Evolutionary conservation across 139 green algal genomes (phyloP).

Genomic region (Chlorella sp.): DNA sequence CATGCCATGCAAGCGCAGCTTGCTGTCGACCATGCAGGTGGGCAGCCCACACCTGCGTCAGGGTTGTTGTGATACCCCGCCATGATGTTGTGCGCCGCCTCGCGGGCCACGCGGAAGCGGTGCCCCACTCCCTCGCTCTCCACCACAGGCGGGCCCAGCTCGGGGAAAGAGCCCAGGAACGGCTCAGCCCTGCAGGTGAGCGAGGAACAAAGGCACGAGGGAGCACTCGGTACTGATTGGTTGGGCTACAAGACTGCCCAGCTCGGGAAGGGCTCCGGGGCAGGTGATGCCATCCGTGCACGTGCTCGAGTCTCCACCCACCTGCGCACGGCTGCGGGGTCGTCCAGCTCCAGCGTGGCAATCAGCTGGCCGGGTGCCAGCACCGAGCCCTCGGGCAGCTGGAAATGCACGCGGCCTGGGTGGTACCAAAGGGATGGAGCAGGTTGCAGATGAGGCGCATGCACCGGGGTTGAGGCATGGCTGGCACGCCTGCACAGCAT

Average conservation of each 20-base stretch:
- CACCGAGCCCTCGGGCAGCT: slow-evolving; percentile 79
- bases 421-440: not conserved
- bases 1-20: too few relatives aligned
- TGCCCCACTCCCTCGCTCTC: slow-evolving; percentile 59
- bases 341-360: slow-evolving; percentile 81
- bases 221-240: too few relatives aligned
- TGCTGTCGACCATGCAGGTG: too few relatives aligned
- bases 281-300: too few relatives aligned
- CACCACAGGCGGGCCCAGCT: slow-evolving; percentile 80
- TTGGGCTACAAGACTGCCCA: too few relatives aligned
- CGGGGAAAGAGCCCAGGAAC: slow-evolving; percentile 74
- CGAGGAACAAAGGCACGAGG: too few relatives aligned
- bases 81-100: slow-evolving; percentile 72
- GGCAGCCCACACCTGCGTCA: slow-evolving; percentile 61
- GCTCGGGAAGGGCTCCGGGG: too few relatives aligned
- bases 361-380: slow-evolving; percentile 86
- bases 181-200: slow-evolving; percentile 55
- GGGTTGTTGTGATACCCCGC: slow-evolving; percentile 71
- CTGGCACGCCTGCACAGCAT: too few relatives aligned
- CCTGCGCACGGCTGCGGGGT: slow-evolving; percentile 55
- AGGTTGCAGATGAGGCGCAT: too few relatives aligned
- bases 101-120: slow-evolving; percentile 61
- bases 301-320: too few relatives aligned
- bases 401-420: slow-evolving; percentile 61
- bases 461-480: not conserved